A percentile compares a stretch with the other conserved stretches of the same genome.
These are phyloP conservation scores for Cutaneotrichosporon dermatis DNA, from an alignment of 1,284 basidiomycete species.

Conservation along the genomic window DNA sequence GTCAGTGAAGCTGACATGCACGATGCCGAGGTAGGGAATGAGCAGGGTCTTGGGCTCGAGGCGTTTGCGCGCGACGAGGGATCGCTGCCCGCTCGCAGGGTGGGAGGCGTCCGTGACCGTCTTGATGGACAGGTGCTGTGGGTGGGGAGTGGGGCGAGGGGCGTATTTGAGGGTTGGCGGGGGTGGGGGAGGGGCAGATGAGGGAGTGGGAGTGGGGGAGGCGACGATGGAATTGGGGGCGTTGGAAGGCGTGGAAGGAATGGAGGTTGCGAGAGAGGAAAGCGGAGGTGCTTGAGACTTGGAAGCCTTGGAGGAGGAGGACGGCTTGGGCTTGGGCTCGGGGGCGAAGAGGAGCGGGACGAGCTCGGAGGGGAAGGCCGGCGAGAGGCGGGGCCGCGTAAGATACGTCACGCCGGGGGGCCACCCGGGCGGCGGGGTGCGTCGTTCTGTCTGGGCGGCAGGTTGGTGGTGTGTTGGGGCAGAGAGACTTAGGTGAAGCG, in stretches of 20 bases:
- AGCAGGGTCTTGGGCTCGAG: constrained; percentile 64
- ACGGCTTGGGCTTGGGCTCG: not conserved
- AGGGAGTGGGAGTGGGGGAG: too few relatives aligned
- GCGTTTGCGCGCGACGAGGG: constrained; percentile 71
- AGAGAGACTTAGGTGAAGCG: too few relatives aligned
- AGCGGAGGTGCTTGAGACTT: too few relatives aligned
- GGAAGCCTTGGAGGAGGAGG: not conserved
- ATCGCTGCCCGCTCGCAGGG: constrained; percentile 75
- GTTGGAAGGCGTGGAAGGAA: too few relatives aligned
- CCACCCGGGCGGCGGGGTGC: constrained; percentile 41
- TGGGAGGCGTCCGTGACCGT: constrained; percentile 51
- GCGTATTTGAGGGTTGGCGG: not conserved
- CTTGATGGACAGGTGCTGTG: constrained; percentile 32
- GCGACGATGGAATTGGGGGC: too few relatives aligned
- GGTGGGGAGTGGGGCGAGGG: not conserved
- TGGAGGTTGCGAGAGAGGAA: too few relatives aligned
- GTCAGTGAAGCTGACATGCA: constrained; percentile 46
- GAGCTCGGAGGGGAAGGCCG: constrained; percentile 34
- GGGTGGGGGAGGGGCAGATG: too few relatives aligned
- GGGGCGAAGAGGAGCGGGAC: constrained; percentile 22
- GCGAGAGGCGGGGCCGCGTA: constrained; percentile 35
- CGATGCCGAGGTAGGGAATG: constrained; percentile 75
- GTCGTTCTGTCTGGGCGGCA: constrained; percentile 21
- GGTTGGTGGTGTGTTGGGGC: too few relatives aligned
- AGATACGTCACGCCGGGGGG: constrained; percentile 41